These are phyloP conservation scores for Solanum chacoense DNA, from an alignment of 305 asterid genomes.

Conservation along the genomic window DNA sequence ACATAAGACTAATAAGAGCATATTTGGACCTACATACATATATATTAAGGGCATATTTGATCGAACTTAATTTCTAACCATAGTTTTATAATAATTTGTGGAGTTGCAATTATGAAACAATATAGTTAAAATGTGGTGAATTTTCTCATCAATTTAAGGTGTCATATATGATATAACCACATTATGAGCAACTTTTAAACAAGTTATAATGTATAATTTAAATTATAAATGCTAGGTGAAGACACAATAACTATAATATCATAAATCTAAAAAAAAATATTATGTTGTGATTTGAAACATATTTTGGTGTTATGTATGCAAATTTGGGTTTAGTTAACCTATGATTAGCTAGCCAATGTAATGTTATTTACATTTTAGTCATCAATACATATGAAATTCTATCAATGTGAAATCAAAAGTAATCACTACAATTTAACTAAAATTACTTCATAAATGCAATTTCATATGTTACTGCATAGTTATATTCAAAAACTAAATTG, in stretches of 20 bases:
- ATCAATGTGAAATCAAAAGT: background rate
- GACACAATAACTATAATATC: background rate
- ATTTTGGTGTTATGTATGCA: background rate
- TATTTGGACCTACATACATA: background rate
- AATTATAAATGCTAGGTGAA: background rate
- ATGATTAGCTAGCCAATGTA: background rate
- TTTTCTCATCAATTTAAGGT: background rate
- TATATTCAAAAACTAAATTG: background rate
- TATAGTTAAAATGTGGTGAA: background rate
- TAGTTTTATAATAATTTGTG: background rate
- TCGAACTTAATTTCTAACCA: background rate
- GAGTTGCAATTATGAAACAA: background rate
- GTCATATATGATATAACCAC: background rate
- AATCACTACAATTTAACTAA: background rate
- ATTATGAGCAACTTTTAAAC: background rate
- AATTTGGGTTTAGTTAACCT: background rate
- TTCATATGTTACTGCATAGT: background rate
- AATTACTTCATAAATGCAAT: background rate
- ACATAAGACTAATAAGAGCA: background rate
- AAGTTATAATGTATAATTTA: background rate
- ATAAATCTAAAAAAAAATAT: background rate
- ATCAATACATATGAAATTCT: background rate
- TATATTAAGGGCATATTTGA: background rate
- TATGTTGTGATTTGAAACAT: background rate
- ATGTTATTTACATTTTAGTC: background rate